Percentiles rank a stretch among this genome's conserved stretches.
Evolutionary conservation across 805 yeast genomes (phyloP).

Genomic region (Saccharomyces eubayanus): DNA sequence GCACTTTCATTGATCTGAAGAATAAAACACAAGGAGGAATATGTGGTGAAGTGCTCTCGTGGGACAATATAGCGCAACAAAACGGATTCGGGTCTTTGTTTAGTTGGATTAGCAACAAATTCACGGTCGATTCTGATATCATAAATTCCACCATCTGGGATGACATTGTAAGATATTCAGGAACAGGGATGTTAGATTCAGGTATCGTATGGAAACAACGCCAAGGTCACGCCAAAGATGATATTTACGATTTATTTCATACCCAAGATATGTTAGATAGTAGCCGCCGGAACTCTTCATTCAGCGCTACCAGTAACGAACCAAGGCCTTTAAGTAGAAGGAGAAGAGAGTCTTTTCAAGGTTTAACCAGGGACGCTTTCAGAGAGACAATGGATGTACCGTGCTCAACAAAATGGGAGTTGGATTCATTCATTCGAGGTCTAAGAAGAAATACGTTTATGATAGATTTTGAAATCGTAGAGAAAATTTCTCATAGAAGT

Average conservation of each 20-base stretch:
- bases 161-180: slow-evolving; percentile 10
- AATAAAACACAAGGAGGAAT: slow-evolving; percentile 6
- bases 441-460: slow-evolving; percentile 16
- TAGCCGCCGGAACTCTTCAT: neutral
- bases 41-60: slow-evolving; percentile 11
- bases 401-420: slow-evolving; percentile 8
- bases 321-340: slow-evolving; percentile 4
- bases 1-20: slow-evolving; percentile 12
- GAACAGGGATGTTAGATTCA: slow-evolving; percentile 12
- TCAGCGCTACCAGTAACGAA: slow-evolving; percentile 4
- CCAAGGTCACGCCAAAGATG: slow-evolving; percentile 14
- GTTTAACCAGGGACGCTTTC: slow-evolving; percentile 5
- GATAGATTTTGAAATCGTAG: slow-evolving; percentile 16
- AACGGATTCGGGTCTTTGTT: slow-evolving; percentile 12
- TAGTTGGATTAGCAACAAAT: slow-evolving; percentile 10
- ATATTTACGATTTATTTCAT: slow-evolving; percentile 10
- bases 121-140: slow-evolving; percentile 9
- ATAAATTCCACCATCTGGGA: slow-evolving; percentile 12
- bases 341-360: slow-evolving; percentile 6
- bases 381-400: slow-evolving; percentile 11
- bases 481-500: slow-evolving; percentile 4
- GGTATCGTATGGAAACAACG: slow-evolving; percentile 22
- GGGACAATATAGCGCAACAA: slow-evolving; percentile 13
- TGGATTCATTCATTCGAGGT: slow-evolving; percentile 14
- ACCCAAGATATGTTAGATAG: slow-evolving; percentile 2